Evolutionary conservation across 208 protist species (phyloP).

Genomic region (Plasmodiophora brassicae): DNA sequence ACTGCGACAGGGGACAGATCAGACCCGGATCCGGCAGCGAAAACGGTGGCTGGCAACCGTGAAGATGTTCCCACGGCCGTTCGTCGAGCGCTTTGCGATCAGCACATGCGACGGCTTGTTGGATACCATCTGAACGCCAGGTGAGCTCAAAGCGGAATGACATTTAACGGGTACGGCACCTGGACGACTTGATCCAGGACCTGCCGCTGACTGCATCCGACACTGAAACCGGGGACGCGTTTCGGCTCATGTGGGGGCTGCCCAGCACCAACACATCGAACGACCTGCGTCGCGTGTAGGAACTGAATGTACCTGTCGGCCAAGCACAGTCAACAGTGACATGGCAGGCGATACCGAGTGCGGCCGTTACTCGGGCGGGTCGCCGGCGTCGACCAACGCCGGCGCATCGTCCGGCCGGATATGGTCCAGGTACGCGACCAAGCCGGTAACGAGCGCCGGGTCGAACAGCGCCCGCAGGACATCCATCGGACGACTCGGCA

Average conservation of each 20-base stretch:
- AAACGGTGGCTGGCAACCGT: no score
- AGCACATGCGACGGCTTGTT: no score
- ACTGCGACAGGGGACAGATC: no score
- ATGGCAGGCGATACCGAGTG: not conserved
- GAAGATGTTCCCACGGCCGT: no score
- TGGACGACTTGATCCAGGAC: not conserved
- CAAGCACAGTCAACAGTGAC: not conserved
- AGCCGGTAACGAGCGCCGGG: not conserved
- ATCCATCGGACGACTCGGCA: no score
- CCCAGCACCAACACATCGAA: not conserved
- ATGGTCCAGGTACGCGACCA: not conserved
- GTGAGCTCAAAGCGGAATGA: no score
- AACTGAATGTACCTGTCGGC: not conserved
- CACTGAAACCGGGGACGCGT: not conserved
- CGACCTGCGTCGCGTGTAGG: not conserved
- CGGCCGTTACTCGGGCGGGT: not conserved
- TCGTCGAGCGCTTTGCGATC: no score
- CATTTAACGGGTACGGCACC: no score
- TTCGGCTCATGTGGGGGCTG: not conserved
- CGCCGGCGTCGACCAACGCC: not conserved
- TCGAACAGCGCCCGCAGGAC: not conserved
- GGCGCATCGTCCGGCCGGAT: not conserved
- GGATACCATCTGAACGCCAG: no score
- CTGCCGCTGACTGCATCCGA: not conserved
- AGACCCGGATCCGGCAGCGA: no score